Evolutionary conservation across 768 basidiomycete genomes (phyloP).

Genomic region (Pleurotus tuoliensis): DNA sequence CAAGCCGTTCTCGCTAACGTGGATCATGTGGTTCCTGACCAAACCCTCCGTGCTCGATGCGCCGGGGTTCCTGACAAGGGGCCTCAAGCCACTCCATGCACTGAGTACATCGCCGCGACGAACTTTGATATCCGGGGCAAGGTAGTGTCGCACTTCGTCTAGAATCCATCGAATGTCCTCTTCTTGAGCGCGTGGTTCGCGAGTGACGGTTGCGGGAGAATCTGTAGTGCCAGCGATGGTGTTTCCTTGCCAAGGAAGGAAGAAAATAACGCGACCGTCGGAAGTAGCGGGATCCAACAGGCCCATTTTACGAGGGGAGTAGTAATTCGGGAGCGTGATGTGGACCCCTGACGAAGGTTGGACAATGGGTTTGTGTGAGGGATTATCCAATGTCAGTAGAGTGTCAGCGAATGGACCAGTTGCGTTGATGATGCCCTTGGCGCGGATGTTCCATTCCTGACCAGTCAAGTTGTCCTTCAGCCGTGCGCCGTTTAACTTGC

Average conservation of each 20-base stretch:
- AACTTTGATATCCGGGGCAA: slow-evolving; percentile 90
- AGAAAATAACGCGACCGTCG: slow-evolving; percentile 97
- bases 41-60: slow-evolving; percentile 73
- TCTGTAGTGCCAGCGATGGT: slow-evolving; percentile 98
- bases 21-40: slow-evolving; percentile 91
- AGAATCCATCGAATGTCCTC: slow-evolving; percentile 97
- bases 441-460: slow-evolving; percentile 74
- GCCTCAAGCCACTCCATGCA: slow-evolving; percentile 92
- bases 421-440: slow-evolving; percentile 94
- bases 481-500: slow-evolving; percentile 68
- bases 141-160: slow-evolving; percentile 86
- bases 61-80: slow-evolving; percentile 79
- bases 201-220: slow-evolving; percentile 63
- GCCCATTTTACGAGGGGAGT: slow-evolving; percentile 92
- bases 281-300: slow-evolving; percentile 93
- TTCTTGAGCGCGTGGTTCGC: slow-evolving; percentile 79
- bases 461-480: slow-evolving; percentile 83
- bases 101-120: slow-evolving; percentile 92
- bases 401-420: slow-evolving; percentile 93
- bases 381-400: slow-evolving; percentile 77
- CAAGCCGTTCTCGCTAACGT: slow-evolving; percentile 75
- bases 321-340: slow-evolving; percentile 96
- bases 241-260: slow-evolving; percentile 98
- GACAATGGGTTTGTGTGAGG: slow-evolving; percentile 78
- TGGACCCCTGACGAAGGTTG: slow-evolving; percentile 92